Conservation (phyloP, 1,139 yeast genomes). For the Pneumocystis canis region DNA sequence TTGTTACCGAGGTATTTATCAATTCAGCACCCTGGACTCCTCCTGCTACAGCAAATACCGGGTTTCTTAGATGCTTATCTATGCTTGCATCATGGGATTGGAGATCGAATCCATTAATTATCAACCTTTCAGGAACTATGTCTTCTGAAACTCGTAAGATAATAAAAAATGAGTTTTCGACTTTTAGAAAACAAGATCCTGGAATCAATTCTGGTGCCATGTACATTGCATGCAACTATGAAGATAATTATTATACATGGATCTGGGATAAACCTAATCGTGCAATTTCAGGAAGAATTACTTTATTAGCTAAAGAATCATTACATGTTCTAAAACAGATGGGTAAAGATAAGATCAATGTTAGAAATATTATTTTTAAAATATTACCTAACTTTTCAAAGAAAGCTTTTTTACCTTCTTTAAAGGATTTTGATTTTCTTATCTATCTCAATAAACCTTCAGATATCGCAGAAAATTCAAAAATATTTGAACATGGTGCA, state of each 20-base stretch:
- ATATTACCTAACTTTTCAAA: not conserved
- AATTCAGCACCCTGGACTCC: slow-evolving; percentile 57
- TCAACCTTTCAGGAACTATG: slow-evolving; percentile 43
- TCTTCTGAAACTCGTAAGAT: slow-evolving; percentile 47
- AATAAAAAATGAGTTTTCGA: slow-evolving; percentile 48
- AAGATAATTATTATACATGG: slow-evolving; percentile 74
- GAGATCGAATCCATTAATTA: slow-evolving; percentile 70
- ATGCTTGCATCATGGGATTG: slow-evolving; percentile 83
- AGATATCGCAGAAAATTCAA: slow-evolving; percentile 22
- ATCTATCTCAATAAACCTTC: slow-evolving; percentile 34
- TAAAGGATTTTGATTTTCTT: slow-evolving; percentile 70
- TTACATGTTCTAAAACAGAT: slow-evolving; percentile 33
- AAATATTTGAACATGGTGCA: slow-evolving; percentile 14
- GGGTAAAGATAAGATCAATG: slow-evolving; percentile 36
- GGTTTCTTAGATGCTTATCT: slow-evolving; percentile 59
- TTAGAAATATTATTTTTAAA: not conserved
- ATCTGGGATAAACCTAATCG: slow-evolving; percentile 47
- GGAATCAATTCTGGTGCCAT: slow-evolving; percentile 63
- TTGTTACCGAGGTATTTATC: slow-evolving; percentile 72
- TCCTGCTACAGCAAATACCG: slow-evolving; percentile 68
- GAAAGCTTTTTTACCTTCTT: slow-evolving; percentile 53
- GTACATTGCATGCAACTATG: slow-evolving; percentile 69
- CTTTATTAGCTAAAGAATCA: slow-evolving; percentile 75
- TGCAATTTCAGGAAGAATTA: slow-evolving; percentile 66
- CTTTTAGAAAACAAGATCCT: slow-evolving; percentile 64